Conservation (phyloP, 768 basidiomycete genomes). For the Pulveroboletus sp. region DNA sequence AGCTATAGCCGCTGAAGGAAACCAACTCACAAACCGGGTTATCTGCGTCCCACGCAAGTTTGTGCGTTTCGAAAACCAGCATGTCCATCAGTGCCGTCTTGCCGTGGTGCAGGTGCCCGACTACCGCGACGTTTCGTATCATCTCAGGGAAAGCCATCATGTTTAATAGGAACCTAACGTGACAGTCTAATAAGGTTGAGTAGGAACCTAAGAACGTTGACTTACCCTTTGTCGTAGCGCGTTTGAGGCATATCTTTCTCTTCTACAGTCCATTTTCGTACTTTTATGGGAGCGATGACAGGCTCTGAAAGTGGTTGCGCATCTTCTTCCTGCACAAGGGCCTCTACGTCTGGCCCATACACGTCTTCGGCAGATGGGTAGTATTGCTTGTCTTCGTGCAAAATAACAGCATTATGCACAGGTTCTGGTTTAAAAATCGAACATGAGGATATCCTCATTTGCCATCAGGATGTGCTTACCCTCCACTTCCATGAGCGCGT, state of each 20-base stretch:
- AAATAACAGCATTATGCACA: constrained; percentile 72
- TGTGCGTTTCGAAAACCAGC: constrained; percentile 96
- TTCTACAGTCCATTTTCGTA: constrained; percentile 90
- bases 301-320: constrained; percentile 93
- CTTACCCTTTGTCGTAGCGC: constrained; percentile 95
- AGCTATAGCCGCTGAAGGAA: constrained; percentile 14
- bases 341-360: constrained; percentile 92
- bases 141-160: constrained; percentile 90
- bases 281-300: constrained; percentile 92
- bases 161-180: constrained; percentile 78
- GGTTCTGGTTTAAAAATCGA: constrained; percentile 49
- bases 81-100: constrained; percentile 97
- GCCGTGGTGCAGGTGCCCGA: constrained; percentile 96
- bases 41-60: constrained; percentile 90
- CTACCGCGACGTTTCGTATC: constrained; percentile 93
- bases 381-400: constrained; percentile 98
- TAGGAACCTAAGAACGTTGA: neutral
- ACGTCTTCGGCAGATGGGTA: constrained; percentile 90
- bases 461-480: constrained; percentile 40
- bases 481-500: constrained; percentile 81
- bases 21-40: constrained; percentile 55
- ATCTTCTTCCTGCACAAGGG: constrained; percentile 97
- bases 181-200: constrained; percentile 8
- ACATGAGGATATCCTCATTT: neutral
- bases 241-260: constrained; percentile 96